Evolutionary conservation across 2,329 filamentous ascomycete genomes (phyloP).

Genomic region (Neoscytalidium dimidiatum): DNA sequence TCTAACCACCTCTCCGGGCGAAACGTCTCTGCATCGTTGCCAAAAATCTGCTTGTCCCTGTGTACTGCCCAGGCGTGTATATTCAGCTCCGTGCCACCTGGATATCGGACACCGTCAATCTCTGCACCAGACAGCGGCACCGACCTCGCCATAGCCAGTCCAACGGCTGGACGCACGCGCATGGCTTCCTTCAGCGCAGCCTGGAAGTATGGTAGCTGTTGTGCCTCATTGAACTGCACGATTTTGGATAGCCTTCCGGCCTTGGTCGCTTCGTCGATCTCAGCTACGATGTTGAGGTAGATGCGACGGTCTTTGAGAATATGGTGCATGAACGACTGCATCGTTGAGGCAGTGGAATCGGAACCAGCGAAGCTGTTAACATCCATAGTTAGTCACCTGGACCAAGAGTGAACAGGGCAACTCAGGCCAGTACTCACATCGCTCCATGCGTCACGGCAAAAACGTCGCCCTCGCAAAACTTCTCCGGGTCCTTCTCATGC

Average conservation of each 20-base stretch:
- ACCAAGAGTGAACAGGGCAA: no score
- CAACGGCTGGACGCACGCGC: constrained; percentile 39
- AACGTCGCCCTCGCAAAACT: constrained; percentile 6
- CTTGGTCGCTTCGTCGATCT: constrained; percentile 3
- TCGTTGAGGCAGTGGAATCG: constrained; percentile 34
- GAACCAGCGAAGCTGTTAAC: constrained; percentile 37
- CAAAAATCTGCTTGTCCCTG: constrained; percentile 42
- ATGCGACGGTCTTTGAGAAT: constrained; percentile 32
- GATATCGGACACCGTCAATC: constrained; percentile 33
- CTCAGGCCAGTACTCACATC: constrained; percentile 4
- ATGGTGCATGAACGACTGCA: constrained; percentile 39
- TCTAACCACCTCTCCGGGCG: constrained; percentile 50
- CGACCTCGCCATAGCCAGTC: constrained; percentile 31
- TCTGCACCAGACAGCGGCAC: constrained; percentile 35
- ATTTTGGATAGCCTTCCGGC: constrained; percentile 20
- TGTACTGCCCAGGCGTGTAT: constrained; percentile 49
- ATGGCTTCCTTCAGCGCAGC: constrained; percentile 42
- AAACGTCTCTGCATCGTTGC: constrained; percentile 41
- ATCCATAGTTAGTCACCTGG: no score
- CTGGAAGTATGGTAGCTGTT: constrained; percentile 34
- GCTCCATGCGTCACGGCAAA: constrained; percentile 14
- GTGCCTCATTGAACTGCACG: constrained; percentile 24
- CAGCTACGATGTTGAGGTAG: constrained; percentile 37
- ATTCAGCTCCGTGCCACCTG: constrained; percentile 44
- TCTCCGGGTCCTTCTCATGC: neutral